A percentile compares a stretch with the other conserved stretches of the same genome.
phyloP scores from a whole-genome alignment of 1,139 yeast genomes.

The Debaryomycetaceae sp. region DNA sequence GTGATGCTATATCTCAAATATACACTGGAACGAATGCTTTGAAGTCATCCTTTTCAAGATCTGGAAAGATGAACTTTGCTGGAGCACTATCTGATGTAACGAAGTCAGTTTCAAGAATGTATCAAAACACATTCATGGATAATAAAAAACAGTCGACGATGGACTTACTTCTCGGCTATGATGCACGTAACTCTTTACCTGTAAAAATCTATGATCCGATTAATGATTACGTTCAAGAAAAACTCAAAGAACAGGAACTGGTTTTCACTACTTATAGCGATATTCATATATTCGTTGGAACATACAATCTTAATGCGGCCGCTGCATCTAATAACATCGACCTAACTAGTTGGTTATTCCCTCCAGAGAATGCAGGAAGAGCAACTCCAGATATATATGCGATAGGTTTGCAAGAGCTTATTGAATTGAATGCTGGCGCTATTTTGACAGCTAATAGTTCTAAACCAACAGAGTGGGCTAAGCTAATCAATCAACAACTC shows the following conservation, averaged over 20 bases:
- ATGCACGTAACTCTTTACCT: conserved; percentile 60
- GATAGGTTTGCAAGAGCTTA: conserved; percentile 89
- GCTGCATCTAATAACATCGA: conserved; percentile 47
- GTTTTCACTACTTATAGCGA: conserved; percentile 60
- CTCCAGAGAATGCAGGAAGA: conserved; percentile 49
- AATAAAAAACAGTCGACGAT: conserved; percentile 83
- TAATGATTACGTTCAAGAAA: conserved; percentile 70
- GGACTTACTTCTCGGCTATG: conserved; percentile 80
- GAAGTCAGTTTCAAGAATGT: conserved; percentile 90
- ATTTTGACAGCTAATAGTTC: conserved; percentile 67
- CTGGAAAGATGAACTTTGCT: conserved; percentile 93
- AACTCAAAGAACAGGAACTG: conserved; percentile 47
- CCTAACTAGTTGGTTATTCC: conserved; percentile 78
- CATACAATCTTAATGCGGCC: conserved; percentile 87
- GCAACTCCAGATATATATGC: conserved; percentile 68
- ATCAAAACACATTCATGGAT: conserved; percentile 93
- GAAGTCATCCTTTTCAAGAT: conserved; percentile 88
- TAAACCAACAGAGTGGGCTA: conserved; percentile 63
- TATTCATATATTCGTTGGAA: conserved; percentile 72
- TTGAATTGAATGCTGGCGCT: conserved; percentile 85
- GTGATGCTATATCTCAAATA: conserved; percentile 93
- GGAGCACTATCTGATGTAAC: conserved; percentile 97
- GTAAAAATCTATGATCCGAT: conserved; percentile 86
- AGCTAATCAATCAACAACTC: conserved; percentile 52
- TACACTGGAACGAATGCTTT: conserved; percentile 97